A percentile compares a stretch with the other conserved stretches of the same genome.
Conservation (phyloP, 257 asterid genomes). For the Nyctanthes arbortristis region DNA sequence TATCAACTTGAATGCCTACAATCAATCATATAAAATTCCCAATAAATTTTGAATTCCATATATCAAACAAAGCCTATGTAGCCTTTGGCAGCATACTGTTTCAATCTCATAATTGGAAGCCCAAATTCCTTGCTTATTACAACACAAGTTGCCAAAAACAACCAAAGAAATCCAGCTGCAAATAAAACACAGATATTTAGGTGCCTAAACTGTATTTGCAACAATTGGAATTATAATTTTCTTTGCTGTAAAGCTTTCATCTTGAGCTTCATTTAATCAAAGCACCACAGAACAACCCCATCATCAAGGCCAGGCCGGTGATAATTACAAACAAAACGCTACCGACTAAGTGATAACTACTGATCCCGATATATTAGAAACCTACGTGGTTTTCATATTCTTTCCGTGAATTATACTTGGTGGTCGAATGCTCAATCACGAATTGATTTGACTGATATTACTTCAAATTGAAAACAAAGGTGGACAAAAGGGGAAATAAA, state of each 20-base stretch:
- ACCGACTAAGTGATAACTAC: neutral
- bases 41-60: neutral
- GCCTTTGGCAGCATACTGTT: neutral
- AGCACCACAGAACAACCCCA: neutral
- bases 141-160: neutral
- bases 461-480: neutral
- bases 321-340: neutral
- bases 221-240: neutral
- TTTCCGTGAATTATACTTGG: constrained; percentile 12
- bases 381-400: neutral
- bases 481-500: neutral
- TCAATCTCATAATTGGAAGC: neutral
- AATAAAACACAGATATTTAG: neutral
- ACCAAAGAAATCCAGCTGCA: neutral
- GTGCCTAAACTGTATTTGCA: neutral
- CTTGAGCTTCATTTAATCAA: neutral
- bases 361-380: neutral
- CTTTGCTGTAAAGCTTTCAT: neutral
- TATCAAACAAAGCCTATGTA: neutral
- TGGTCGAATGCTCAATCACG: neutral
- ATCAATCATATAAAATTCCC: neutral
- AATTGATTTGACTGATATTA: neutral
- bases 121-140: neutral
- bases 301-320: neutral
- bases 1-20: neutral